phyloP scores from a whole-genome alignment of 495 filamentous ascomycete species.

The Penicillium robsamsonii region DNA sequence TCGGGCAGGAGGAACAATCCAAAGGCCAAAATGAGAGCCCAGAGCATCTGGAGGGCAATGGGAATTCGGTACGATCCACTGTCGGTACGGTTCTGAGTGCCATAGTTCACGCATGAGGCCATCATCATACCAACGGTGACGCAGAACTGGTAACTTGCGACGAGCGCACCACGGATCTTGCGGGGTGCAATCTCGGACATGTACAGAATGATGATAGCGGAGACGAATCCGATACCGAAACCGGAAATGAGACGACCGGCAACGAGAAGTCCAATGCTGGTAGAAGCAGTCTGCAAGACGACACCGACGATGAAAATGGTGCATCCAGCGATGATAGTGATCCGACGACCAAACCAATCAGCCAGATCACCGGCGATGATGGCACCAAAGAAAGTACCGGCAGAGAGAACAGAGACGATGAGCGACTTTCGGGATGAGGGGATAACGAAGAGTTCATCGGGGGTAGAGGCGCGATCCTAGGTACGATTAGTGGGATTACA shows the following conservation, averaged over 20 bases:
- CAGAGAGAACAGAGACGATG: conserved; percentile 71
- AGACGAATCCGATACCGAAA: conserved; percentile 72
- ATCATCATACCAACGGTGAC: conserved; percentile 72
- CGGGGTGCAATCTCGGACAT: conserved; percentile 65
- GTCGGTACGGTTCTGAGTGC: conserved; percentile 56
- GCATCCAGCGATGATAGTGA: conserved; percentile 66
- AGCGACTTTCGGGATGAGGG: conserved; percentile 54
- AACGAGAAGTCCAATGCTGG: conserved; percentile 53
- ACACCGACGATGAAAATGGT: conserved; percentile 62
- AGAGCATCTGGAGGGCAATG: conserved; percentile 64
- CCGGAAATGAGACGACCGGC: conserved; percentile 70
- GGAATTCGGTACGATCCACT: conserved; percentile 71
- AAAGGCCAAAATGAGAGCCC: conserved; percentile 60
- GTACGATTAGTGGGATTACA: background rate
- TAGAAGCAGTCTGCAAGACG: conserved; percentile 58
- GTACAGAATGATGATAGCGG: conserved; percentile 71
- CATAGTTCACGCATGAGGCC: conserved; percentile 71
- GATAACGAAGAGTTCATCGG: conserved; percentile 37
- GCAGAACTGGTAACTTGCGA: conserved; percentile 69
- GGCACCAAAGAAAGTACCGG: conserved; percentile 75
- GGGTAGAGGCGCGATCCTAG: conserved; percentile 27
- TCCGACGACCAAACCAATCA: conserved; percentile 65
- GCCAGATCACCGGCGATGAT: conserved; percentile 67
- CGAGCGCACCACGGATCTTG: conserved; percentile 66
- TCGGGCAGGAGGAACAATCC: conserved; percentile 78